Conservation (phyloP, 768 basidiomycete genomes). For the Amanita rubescens region DNA sequence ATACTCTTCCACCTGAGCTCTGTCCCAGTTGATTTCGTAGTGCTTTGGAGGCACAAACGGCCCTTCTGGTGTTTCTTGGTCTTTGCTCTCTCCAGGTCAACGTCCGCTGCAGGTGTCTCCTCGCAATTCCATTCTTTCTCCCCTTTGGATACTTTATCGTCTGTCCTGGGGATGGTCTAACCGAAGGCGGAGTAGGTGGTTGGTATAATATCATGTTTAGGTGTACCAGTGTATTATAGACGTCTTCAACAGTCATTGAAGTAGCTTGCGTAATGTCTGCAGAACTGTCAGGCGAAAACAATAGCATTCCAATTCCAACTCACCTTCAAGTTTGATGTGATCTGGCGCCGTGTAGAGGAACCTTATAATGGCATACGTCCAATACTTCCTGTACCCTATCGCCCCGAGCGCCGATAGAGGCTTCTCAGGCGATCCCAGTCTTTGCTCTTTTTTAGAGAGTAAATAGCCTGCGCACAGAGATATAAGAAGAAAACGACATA, state of each 20-base stretch:
- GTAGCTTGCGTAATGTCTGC: constrained; percentile 81
- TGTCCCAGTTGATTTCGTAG: constrained; percentile 76
- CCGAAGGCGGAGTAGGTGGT: constrained; percentile 40
- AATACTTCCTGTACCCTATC: constrained; percentile 92
- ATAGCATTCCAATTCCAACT: not conserved
- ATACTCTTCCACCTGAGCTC: constrained; percentile 54
- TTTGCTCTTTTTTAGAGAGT: constrained; percentile 89
- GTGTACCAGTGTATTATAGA: constrained; percentile 64
- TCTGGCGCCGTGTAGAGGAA: constrained; percentile 57
- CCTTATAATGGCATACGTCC: constrained; percentile 83
- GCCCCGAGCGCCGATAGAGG: constrained; percentile 90
- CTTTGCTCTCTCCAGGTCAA: constrained; percentile 44
- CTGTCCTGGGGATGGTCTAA: constrained; percentile 68
- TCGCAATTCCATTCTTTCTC: constrained; percentile 55
- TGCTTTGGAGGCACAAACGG: constrained; percentile 57
- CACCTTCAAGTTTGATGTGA: constrained; percentile 70
- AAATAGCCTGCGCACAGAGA: constrained; percentile 65
- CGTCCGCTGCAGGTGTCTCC: constrained; percentile 54
- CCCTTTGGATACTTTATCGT: constrained; percentile 69
- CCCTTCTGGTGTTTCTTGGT: constrained; percentile 31
- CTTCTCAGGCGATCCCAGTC: constrained; percentile 90
- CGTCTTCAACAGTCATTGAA: constrained; percentile 88
- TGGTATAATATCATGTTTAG: constrained; percentile 67
- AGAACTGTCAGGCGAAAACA: constrained; percentile 2
- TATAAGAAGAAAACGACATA: constrained; percentile 5